Conservation (phyloP, 805 yeast species). For the Wickerhamiella bombiphila region DNA sequence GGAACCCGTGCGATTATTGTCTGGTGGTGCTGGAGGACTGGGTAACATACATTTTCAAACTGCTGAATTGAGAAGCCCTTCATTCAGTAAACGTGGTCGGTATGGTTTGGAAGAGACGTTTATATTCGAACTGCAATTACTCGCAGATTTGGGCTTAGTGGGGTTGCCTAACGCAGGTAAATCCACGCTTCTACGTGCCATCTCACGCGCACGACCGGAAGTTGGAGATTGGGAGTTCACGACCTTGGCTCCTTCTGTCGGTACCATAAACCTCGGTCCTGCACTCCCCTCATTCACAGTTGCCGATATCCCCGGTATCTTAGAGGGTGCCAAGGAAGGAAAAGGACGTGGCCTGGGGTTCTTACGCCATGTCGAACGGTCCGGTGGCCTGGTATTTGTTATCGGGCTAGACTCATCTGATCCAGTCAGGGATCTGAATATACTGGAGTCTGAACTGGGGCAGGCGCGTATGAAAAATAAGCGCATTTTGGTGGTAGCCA, state of each 20-base stretch:
- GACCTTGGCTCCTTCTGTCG: conserved; percentile 80
- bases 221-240: conserved; percentile 98
- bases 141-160: conserved; percentile 88
- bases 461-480: conserved; percentile 43
- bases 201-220: conserved; percentile 76
- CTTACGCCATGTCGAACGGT: conserved; percentile 80
- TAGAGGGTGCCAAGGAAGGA: conserved; percentile 68
- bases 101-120: conserved; percentile 50
- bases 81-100: conserved; percentile 75
- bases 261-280: conserved; percentile 59
- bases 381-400: conserved; percentile 80
- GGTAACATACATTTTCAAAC: conserved; percentile 95
- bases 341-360: conserved; percentile 92
- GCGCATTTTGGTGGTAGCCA: conserved; percentile 62
- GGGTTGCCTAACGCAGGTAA: conserved; percentile 97
- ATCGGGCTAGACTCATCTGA: conserved; percentile 52
- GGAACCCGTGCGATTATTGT: conserved; percentile 52
- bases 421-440: conserved; percentile 52
- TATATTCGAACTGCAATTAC: conserved; percentile 65
- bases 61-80: conserved; percentile 69
- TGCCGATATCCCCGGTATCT: conserved; percentile 95
- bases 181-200: conserved; percentile 72
- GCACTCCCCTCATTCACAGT: conserved; percentile 55
- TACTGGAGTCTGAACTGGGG: conserved; percentile 60
- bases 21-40: conserved; percentile 88